Evolutionary conservation across 2,329 filamentous ascomycete species (phyloP).

Genomic region (Aspergillus quadrilineatus): DNA sequence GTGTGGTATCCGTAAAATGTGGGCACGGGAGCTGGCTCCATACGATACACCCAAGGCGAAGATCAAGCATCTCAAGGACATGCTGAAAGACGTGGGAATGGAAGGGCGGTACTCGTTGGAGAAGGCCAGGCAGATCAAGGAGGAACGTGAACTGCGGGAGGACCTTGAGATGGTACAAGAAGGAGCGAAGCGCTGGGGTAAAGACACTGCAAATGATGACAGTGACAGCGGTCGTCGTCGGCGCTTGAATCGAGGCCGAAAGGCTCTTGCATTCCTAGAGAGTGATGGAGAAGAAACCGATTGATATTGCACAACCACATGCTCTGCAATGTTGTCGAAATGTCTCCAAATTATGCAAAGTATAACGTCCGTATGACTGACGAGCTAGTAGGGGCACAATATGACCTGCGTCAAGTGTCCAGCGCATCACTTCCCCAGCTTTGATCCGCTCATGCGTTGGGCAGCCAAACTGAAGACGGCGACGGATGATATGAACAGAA

Average conservation of each 20-base stretch:
- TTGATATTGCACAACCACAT: constrained; percentile 24
- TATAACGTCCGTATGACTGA: constrained; percentile 2
- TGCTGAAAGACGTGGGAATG: constrained; percentile 84
- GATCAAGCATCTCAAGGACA: constrained; percentile 73
- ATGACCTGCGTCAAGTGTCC: background rate
- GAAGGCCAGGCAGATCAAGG: constrained; percentile 83
- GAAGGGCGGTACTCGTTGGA: constrained; percentile 81
- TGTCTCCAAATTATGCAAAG: constrained; percentile 4
- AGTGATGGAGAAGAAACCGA: constrained; percentile 66
- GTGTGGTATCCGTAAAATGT: constrained; percentile 89
- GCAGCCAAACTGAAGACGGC: constrained; percentile 91
- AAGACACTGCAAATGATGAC: constrained; percentile 44
- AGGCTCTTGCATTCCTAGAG: constrained; percentile 60
- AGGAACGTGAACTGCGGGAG: constrained; percentile 75
- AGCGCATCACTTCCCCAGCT: constrained; percentile 34
- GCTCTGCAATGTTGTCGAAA: background rate
- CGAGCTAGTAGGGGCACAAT: constrained; percentile 2
- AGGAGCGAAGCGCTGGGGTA: constrained; percentile 77
- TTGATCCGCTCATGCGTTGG: constrained; percentile 68
- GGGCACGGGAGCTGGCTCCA: constrained; percentile 78
- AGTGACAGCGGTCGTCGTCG: constrained; percentile 40
- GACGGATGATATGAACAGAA: constrained; percentile 94
- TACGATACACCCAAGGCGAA: constrained; percentile 74
- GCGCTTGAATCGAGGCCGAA: constrained; percentile 44
- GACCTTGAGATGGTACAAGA: constrained; percentile 84